A percentile compares a stretch with the other conserved stretches of the same genome.
Evolutionary conservation across 306 rosid species (phyloP).

Genomic region (Rosa rugosa): DNA sequence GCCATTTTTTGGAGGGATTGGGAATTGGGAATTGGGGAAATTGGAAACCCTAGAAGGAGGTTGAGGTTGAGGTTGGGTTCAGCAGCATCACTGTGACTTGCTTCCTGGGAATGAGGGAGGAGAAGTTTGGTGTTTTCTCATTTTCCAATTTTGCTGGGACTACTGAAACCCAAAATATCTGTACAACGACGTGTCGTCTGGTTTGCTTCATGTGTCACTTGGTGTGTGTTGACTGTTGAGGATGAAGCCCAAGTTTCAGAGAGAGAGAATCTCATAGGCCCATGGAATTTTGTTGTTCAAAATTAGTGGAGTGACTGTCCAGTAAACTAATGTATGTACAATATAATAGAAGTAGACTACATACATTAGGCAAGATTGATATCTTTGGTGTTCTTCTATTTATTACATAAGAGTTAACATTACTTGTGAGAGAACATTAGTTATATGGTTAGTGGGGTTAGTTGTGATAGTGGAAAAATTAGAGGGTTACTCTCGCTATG

Average conservation of each 20-base stretch:
- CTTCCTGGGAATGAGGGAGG: neutral
- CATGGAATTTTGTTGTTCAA: neutral
- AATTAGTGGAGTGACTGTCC: no score
- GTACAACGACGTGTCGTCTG: slow-evolving; percentile 1
- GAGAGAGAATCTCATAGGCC: neutral
- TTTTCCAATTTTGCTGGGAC: slow-evolving; percentile 8
- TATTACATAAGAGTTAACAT: no score
- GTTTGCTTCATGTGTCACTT: neutral
- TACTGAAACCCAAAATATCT: neutral
- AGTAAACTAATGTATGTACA: no score
- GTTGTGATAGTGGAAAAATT: no score
- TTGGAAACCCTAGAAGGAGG: slow-evolving; percentile 3
- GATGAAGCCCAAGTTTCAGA: neutral
- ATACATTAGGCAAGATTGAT: no score
- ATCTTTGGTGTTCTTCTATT: no score
- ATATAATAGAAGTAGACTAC: no score
- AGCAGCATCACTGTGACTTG: neutral
- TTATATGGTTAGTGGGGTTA: no score
- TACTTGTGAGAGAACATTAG: no score
- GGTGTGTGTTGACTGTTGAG: neutral
- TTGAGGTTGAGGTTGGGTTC: neutral
- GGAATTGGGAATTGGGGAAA: neutral
- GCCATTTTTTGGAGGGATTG: slow-evolving; percentile 39
- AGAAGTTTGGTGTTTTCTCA: neutral
- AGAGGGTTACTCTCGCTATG: no score